Conservation (phyloP, 495 filamentous ascomycete species). For the Glutinoglossum americanum region DNA sequence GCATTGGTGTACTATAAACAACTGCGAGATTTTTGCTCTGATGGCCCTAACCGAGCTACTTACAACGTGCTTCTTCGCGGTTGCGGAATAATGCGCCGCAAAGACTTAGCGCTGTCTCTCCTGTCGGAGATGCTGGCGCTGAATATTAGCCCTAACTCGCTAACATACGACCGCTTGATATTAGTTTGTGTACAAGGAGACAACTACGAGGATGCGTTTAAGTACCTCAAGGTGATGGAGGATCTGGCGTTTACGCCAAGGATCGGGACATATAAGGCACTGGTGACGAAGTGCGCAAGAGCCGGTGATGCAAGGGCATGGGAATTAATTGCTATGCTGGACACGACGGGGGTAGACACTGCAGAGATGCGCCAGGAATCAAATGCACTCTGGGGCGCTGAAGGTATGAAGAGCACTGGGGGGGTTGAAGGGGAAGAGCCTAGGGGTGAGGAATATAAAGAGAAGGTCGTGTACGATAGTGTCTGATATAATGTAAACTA, state of each 20-base stretch:
- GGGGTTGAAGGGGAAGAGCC: too few species aligned
- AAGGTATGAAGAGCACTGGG: too few species aligned
- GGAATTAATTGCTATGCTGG: constrained; percentile 19
- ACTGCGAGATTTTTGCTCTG: constrained; percentile 36
- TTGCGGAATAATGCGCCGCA: constrained; percentile 18
- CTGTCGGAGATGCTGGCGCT: constrained; percentile 43
- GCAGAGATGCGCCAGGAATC: background rate
- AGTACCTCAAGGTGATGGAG: constrained; percentile 33
- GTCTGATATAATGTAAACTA: too few species aligned
- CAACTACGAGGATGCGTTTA: constrained; percentile 33
- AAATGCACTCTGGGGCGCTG: too few species aligned
- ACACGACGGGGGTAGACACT: constrained; percentile 7
- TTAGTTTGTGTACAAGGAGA: constrained; percentile 35
- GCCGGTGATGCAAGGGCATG: constrained; percentile 24
- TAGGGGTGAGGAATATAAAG: too few species aligned
- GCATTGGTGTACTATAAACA: constrained; percentile 52
- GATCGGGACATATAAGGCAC: constrained; percentile 20
- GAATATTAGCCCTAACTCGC: constrained; percentile 31
- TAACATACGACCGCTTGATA: constrained; percentile 49
- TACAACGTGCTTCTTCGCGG: constrained; percentile 48
- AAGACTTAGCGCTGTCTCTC: background rate
- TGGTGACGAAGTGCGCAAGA: constrained; percentile 23
- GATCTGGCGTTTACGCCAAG: constrained; percentile 10
- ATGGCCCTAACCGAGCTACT: constrained; percentile 34
- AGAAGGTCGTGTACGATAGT: too few species aligned